Base-by-base conservation (phyloP, 371 early-diverging fungal species). In the Syncephalastrum racemosum region DNA sequence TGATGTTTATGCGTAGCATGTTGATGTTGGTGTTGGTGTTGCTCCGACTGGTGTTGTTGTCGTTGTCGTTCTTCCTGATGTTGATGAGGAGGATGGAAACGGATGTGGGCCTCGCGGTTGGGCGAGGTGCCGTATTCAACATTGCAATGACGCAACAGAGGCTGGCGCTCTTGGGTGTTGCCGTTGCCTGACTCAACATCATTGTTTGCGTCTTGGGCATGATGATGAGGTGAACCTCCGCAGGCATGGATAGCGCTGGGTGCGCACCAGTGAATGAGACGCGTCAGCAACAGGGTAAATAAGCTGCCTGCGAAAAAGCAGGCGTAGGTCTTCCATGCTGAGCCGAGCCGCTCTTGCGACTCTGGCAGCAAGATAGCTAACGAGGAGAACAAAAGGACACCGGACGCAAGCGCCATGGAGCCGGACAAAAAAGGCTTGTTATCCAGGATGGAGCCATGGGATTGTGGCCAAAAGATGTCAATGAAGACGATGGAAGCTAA, bases 201-300 rank as follows among this genome's bases (percentile, higher is more conserved):
- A 31, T 39, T 10, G 23, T 40, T 18, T 36, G 20, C 16, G 19
- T 18, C 18, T 50, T 5, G 10, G 36, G 10, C 36, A 31, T 5
- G 5, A 19, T 39, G 53, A 41, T 41, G n/a, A 25, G 39, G 18
- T 6, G 70, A 31, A 4, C 70, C 68, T 13, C 67, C 70, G 27
- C 76, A 75, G 23, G 70, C 66, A 54, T 75, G 72, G 18, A 72
- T 68, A 0, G 76, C 76, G 50, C 62, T 63, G 4, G 72, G 76
- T 56, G 70, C 72, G 14, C 58, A 52, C 44, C 56, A 50, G 50
- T 72, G 76, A 12, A 75, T 65, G 3, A 70, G 2, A 16, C 47
- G 46, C 1, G 70, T 75, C 7, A 75, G 39, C 10, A 63, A 0
- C n/a, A 68, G 24, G 8, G 76, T 75, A 43, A 75, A 63, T 10